Evolutionary conservation across 805 yeast genomes (phyloP).

Genomic region (Metschnikowia cerradonensis): DNA sequence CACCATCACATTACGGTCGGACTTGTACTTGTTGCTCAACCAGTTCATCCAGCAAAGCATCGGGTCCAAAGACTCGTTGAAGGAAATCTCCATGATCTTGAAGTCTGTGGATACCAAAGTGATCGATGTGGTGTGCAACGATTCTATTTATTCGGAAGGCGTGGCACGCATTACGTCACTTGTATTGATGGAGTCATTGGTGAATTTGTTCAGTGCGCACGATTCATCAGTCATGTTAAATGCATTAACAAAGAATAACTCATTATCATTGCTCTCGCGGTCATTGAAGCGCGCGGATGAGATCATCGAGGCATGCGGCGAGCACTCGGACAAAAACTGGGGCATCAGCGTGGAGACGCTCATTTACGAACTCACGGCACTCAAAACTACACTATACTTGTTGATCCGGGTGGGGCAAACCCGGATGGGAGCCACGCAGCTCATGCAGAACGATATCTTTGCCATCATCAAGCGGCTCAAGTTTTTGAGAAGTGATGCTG

Average conservation of each 20-base stretch:
- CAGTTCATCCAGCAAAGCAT: conserved; percentile 55
- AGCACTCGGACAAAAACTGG: conserved; percentile 9
- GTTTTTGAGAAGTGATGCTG: conserved; percentile 70
- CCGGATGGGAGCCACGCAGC: conserved; percentile 69
- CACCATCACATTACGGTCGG: conserved; percentile 66
- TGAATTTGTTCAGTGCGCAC: conserved; percentile 50
- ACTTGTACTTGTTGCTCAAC: conserved; percentile 70
- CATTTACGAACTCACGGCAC: conserved; percentile 71
- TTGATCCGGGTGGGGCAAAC: conserved; percentile 73
- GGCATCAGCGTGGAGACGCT: conserved; percentile 49
- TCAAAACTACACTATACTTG: conserved; percentile 66
- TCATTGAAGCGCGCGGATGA: conserved; percentile 70
- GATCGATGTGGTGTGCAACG: conserved; percentile 65
- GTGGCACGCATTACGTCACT: conserved; percentile 71
- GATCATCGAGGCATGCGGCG: conserved; percentile 39
- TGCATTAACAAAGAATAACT: conserved; percentile 58
- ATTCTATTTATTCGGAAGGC: conserved; percentile 77
- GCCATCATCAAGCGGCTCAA: conserved; percentile 52
- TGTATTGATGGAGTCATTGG: conserved; percentile 64
- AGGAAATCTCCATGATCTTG: conserved; percentile 50
- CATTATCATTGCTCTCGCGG: conserved; percentile 60
- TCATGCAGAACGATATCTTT: conserved; percentile 72
- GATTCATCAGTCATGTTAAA: conserved; percentile 54
- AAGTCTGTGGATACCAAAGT: conserved; percentile 57
- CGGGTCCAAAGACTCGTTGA: conserved; percentile 37